Percentiles rank a stretch among this genome's conserved stretches.
Evolutionary conservation across 495 filamentous ascomycete genomes (phyloP).

Genomic region (Penicillium dipodomyicola): DNA sequence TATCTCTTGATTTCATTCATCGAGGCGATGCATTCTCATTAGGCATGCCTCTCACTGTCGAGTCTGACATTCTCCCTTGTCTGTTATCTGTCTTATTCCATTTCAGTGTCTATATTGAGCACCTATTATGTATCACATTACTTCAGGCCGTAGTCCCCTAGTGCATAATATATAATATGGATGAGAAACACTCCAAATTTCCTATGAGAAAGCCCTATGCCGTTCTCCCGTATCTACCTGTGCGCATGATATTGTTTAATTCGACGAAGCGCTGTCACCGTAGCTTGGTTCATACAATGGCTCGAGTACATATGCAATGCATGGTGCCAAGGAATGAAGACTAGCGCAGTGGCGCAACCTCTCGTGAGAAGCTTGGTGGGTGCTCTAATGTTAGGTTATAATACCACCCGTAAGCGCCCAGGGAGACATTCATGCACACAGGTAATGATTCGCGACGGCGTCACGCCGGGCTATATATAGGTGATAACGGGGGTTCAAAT

Average conservation of each 20-base stretch:
- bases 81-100: conserved; percentile 4
- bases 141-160: not conserved
- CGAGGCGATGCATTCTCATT: conserved; percentile 50
- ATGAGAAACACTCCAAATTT: not conserved
- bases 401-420: no score
- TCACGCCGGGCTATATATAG: no score
- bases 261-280: not conserved
- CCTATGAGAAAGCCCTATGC: no score
- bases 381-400: no score
- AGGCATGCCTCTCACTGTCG: conserved; percentile 45
- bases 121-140: conserved; percentile 8
- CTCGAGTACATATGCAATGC: not conserved
- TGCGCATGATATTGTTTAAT: not conserved
- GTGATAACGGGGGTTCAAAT: no score
- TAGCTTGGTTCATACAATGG: not conserved
- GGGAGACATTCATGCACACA: no score
- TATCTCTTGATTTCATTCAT: not conserved
- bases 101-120: conserved; percentile 5
- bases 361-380: not conserved
- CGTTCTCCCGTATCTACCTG: not conserved
- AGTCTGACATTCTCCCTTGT: not conserved
- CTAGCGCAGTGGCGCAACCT: no score
- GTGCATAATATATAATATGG: not conserved
- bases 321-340: not conserved
- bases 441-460: no score